Conservation (phyloP, 73 alveolate genomes). For the Uronychia setigera region DNA sequence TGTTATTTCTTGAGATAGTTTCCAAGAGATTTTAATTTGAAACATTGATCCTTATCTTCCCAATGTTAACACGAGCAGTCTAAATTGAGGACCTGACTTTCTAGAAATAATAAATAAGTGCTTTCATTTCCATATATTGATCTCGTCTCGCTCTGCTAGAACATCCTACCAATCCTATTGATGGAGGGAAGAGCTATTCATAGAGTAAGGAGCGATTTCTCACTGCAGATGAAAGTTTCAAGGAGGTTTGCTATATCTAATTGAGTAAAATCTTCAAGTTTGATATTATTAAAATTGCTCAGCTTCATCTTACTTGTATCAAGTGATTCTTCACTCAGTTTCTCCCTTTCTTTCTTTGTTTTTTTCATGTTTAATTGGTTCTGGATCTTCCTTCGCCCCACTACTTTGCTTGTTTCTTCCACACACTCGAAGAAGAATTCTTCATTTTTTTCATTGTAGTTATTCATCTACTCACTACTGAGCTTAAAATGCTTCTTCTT, state of each 20-base stretch:
- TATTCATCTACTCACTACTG: background rate
- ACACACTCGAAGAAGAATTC: background rate
- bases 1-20: background rate
- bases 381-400: background rate
- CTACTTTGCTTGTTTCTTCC: background rate
- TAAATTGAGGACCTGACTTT: background rate
- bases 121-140: background rate
- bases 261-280: background rate
- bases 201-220: background rate
- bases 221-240: background rate
- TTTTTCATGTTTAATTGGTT: background rate
- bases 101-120: too few relatives aligned
- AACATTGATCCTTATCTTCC: background rate
- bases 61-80: background rate
- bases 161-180: background rate
- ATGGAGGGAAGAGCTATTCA: background rate
- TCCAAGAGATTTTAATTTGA: background rate
- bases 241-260: background rate
- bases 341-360: background rate
- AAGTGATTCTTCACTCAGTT: background rate
- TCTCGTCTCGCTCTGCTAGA: background rate
- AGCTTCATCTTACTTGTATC: background rate
- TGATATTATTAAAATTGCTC: background rate
- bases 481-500: background rate
- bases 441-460: background rate